Evolutionary conservation across 306 rosid genomes (phyloP).

Genomic region (Castanea crenata): DNA sequence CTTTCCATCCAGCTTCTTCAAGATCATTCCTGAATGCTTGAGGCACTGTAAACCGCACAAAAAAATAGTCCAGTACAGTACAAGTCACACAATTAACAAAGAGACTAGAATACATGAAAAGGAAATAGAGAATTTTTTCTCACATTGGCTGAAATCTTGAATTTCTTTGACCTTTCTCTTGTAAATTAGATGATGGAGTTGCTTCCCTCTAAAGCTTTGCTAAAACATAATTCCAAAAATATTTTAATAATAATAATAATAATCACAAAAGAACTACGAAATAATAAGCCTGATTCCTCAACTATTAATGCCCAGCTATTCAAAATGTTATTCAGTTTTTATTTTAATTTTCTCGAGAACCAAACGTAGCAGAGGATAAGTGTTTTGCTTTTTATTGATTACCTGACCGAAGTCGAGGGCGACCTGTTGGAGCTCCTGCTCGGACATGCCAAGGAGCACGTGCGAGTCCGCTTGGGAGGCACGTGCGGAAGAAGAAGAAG

Average conservation of each 20-base stretch:
- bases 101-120: neutral
- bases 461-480: conserved; percentile 33
- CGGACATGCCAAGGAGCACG: conserved; percentile 85
- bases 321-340: neutral
- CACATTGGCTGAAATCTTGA: conserved; percentile 70
- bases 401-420: conserved; percentile 78
- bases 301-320: too few species aligned
- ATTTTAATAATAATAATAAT: too few species aligned
- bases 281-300: too few species aligned
- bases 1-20: conserved; percentile 91
- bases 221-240: conserved; percentile 22
- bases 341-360: neutral
- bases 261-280: neutral
- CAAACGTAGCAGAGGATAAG: neutral
- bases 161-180: conserved; percentile 77
- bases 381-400: neutral
- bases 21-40: conserved; percentile 75
- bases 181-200: conserved; percentile 82
- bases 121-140: conserved; percentile 12
- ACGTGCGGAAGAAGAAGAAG: conserved; percentile 7
- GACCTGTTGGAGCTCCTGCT: conserved; percentile 72
- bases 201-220: conserved; percentile 90
- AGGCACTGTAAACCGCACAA: conserved; percentile 58
- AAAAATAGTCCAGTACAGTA: neutral
- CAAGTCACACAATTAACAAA: neutral